A percentile compares a stretch with the other conserved stretches of the same genome.
phyloP scores from a whole-genome alignment of 225 moss, liverwort and hornwort genomes.

The Marchantia paleacea region DNA sequence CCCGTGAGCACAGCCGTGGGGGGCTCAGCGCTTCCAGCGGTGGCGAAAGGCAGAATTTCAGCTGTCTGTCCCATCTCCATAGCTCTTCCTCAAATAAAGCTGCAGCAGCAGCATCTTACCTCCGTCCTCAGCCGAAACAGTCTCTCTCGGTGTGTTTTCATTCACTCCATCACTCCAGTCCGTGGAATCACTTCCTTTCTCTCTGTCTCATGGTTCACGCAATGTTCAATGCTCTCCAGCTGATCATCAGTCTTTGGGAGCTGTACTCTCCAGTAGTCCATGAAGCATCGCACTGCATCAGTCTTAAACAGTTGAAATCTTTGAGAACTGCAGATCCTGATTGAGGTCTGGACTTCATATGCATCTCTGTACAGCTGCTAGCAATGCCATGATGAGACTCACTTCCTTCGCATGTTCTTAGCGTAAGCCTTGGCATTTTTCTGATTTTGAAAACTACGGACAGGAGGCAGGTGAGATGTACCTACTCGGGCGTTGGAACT shows the following conservation, averaged over 20 bases:
- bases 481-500: conserved; percentile 31
- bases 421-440: too few species aligned
- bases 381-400: not conserved
- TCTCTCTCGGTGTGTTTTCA: conserved; percentile 3
- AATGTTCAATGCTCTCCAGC: not conserved
- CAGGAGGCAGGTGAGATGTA: conserved; percentile 33
- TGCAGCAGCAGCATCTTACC: not conserved
- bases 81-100: not conserved
- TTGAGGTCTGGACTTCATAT: not conserved
- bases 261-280: too few species aligned
- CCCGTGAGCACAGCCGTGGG: not conserved
- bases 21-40: not conserved
- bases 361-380: not conserved
- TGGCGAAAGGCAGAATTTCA: not conserved
- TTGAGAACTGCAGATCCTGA: not conserved
- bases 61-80: not conserved
- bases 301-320: too few species aligned
- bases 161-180: too few species aligned
- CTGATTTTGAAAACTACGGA: not conserved
- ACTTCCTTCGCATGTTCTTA: not conserved
- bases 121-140: not conserved
- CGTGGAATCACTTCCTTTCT: not conserved
- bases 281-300: not conserved
- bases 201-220: not conserved
- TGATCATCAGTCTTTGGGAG: not conserved